Evolutionary conservation across 345 rosid genomes (phyloP), one percentile per base, ranked within the genome.

Genomic region (Nephelium lappaceum): DNA sequence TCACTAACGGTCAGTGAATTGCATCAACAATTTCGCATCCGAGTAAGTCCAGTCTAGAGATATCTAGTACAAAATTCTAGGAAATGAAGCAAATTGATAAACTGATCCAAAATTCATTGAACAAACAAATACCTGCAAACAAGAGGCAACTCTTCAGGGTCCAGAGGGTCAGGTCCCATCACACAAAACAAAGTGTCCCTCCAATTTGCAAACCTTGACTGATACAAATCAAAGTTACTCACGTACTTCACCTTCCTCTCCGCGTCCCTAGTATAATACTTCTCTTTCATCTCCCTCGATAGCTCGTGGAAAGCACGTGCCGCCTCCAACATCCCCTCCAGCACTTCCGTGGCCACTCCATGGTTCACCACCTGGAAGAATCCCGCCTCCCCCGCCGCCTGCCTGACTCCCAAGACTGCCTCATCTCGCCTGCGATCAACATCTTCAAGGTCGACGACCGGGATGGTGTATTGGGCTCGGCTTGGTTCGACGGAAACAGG

Each of bases 361-460:
- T 84, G 87, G 61, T 79, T 79, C 53, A 84, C 77, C 67, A 84
- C 79, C 81, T 82, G 85, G 77, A 84, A 84, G 71, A 84, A 82
- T 27, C 87, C 87, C 39, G 82, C 79, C 51, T 64, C 85, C 76
- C 25, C 79, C 21, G 81, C 84, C 21, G 87, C 85, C 55, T 36
- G 53, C 65, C 39, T 72, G 66, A 84, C 79, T 25, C 24, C 25
- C 18, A 71, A 64, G 15, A 82, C 81, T 16, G 15, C 80, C 64
- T 79, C 79, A 41, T 58, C 66, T 23, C 77, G 75, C 23, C 38
- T 57, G 62, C 5, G 24, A 5, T 14, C 15, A 2, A 41, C 15
- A 12, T 72, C 25, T 8, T 41, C 42, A 42, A 84, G 79, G 63
- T 81, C 79, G 23, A 81, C 47, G 18, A 77, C 74, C 0, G 81